A percentile compares a stretch with the other conserved stretches of the same genome.
These are phyloP conservation scores for Odontarrhena argentea DNA, from an alignment of 345 rosid species.

Conservation along the genomic window DNA sequence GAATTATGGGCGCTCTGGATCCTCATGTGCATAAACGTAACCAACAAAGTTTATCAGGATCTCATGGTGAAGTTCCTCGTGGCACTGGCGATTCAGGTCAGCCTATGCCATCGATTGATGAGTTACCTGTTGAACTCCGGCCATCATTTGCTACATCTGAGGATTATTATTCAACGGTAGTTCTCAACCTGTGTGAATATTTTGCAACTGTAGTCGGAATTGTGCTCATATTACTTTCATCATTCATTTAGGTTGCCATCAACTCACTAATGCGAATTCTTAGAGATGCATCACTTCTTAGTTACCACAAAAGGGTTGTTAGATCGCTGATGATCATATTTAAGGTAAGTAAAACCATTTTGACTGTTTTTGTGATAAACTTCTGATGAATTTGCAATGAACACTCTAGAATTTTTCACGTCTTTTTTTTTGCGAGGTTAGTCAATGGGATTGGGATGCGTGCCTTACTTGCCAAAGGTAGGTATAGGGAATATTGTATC, in stretches of 20 bases:
- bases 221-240: conserved; percentile 33
- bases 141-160: conserved; percentile 95
- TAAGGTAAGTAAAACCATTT: conserved; percentile 56
- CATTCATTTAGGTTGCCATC: conserved; percentile 76
- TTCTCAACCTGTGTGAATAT: conserved; percentile 27
- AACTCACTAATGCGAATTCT: conserved; percentile 97
- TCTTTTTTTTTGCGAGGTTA: conserved; percentile 58
- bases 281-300: conserved; percentile 93
- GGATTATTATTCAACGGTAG: conserved; percentile 94
- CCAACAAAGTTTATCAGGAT: conserved; percentile 74
- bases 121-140: conserved; percentile 85
- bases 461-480: conserved; percentile 96
- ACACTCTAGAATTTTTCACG: conserved; percentile 8
- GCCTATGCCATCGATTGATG: conserved; percentile 84
- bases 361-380: conserved; percentile 8
- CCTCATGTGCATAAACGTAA: conserved; percentile 91
- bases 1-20: conserved; percentile 99
- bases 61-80: conserved; percentile 86
- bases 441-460: conserved; percentile 98
- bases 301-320: conserved; percentile 97
- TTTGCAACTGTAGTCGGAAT: conserved; percentile 25
- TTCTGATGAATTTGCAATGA: conserved; percentile 17
- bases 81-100: conserved; percentile 96
- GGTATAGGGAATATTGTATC: conserved; percentile 41
- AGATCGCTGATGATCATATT: conserved; percentile 96